These are phyloP conservation scores for Colletotrichum tropicale DNA, from an alignment of 2,329 filamentous ascomycete species.

Conservation along the genomic window DNA sequence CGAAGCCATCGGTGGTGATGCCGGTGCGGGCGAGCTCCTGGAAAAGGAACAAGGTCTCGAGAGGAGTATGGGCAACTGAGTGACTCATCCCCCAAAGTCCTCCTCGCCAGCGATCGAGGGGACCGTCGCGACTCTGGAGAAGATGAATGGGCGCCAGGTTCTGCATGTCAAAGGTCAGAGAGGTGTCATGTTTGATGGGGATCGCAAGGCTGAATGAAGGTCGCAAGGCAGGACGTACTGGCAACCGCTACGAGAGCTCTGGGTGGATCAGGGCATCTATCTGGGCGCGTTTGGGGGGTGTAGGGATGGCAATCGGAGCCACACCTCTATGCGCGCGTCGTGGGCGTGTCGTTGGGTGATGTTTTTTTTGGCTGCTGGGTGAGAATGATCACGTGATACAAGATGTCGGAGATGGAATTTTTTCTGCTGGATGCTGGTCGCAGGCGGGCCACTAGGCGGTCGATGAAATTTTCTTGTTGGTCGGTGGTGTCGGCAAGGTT, in stretches of 20 bases:
- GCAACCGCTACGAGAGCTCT: slow-evolving; percentile 21
- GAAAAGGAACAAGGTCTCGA: slow-evolving; percentile 87
- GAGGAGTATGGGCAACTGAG: slow-evolving; percentile 74
- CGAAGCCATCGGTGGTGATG: slow-evolving; percentile 69
- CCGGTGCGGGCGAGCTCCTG: slow-evolving; percentile 76
- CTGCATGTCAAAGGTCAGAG: slow-evolving; percentile 24
- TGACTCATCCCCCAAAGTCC: slow-evolving; percentile 61
- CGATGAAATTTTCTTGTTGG: slow-evolving; percentile 13
- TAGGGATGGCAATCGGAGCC: slow-evolving; percentile 9
- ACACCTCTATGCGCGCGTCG: slow-evolving; percentile 12
- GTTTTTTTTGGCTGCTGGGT: slow-evolving; percentile 3
- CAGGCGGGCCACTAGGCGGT: slow-evolving; percentile 5
- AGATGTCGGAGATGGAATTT: not conserved
- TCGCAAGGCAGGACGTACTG: slow-evolving; percentile 21
- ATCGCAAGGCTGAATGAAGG: slow-evolving; percentile 8
- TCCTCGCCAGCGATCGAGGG: slow-evolving; percentile 62
- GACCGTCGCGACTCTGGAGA: slow-evolving; percentile 55
- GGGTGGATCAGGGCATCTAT: slow-evolving; percentile 20
- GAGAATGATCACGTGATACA: slow-evolving; percentile 4
- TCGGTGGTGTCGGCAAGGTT: slow-evolving; percentile 6
- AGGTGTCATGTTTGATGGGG: slow-evolving; percentile 4
- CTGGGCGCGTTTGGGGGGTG: slow-evolving; percentile 9
- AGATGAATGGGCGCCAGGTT: slow-evolving; percentile 62
- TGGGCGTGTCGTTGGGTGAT: slow-evolving; percentile 7
- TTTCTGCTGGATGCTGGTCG: not conserved